phyloP scores from a whole-genome alignment of 805 yeast genomes.

The Kurtzmaniella fragi region DNA sequence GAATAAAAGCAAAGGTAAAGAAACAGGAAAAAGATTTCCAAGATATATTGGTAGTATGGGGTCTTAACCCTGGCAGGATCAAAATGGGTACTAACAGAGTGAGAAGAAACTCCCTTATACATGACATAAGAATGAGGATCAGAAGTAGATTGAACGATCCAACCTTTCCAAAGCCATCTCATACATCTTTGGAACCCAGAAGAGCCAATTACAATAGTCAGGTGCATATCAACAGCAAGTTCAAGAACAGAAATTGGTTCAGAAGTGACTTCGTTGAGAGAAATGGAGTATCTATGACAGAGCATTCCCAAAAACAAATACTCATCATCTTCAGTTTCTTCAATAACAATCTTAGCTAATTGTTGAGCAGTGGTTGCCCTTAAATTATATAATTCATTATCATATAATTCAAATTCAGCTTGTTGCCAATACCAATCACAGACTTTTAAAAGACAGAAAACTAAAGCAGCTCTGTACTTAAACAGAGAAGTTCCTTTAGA shows the following conservation, averaged over 20 bases:
- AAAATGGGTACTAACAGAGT: constrained; percentile 57
- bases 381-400: constrained; percentile 55
- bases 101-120: constrained; percentile 55
- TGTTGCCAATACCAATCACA: constrained; percentile 71
- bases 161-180: constrained; percentile 90
- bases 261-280: constrained; percentile 55
- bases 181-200: constrained; percentile 82
- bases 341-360: constrained; percentile 67
- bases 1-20: constrained; percentile 61
- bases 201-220: constrained; percentile 70
- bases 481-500: constrained; percentile 47
- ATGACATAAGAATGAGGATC: constrained; percentile 68
- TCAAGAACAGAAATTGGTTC: constrained; percentile 74
- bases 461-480: constrained; percentile 62
- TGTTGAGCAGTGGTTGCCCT: constrained; percentile 70
- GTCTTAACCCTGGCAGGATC: constrained; percentile 81
- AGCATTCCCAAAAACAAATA: constrained; percentile 70
- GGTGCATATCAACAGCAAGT: constrained; percentile 80
- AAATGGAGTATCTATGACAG: constrained; percentile 68
- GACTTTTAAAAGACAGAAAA: constrained; percentile 72
- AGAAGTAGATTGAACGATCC: constrained; percentile 72
- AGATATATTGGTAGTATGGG: constrained; percentile 72
- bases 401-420: constrained; percentile 56
- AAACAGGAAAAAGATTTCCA: constrained; percentile 66
- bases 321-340: constrained; percentile 51